phyloP scores from a whole-genome alignment of 2,329 filamentous ascomycete genomes.

The Stachybotrys echinatus region DNA sequence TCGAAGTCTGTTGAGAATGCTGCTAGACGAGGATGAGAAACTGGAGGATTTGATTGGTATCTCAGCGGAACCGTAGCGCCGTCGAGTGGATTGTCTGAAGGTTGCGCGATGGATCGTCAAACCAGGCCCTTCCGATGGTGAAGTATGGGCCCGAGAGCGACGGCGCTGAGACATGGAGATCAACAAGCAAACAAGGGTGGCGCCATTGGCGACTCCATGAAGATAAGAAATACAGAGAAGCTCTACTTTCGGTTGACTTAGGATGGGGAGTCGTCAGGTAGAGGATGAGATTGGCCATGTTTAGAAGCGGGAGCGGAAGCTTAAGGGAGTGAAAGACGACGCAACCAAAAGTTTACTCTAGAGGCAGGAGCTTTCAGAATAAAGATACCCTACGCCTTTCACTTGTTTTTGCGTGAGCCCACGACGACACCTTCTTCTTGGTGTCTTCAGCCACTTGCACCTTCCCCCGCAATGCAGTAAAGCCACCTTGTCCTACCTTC shows the following conservation, averaged over 20 bases:
- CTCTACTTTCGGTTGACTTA: neutral
- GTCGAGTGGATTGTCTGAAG: neutral
- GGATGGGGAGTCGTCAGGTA: too few species aligned
- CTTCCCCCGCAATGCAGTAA: too few species aligned
- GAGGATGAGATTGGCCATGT: too few species aligned
- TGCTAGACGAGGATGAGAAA: neutral
- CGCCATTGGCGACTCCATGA: neutral
- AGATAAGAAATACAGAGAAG: neutral
- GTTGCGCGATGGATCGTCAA: neutral
- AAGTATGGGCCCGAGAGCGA: conserved; percentile 3
- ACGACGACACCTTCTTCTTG: too few species aligned
- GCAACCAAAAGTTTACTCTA: too few species aligned
- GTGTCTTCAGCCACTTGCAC: too few species aligned
- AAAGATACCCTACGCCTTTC: too few species aligned
- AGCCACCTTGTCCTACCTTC: too few species aligned
- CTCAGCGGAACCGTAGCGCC: neutral
- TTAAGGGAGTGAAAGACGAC: too few species aligned
- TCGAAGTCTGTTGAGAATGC: neutral
- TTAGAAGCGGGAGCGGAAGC: too few species aligned
- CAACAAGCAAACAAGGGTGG: neutral
- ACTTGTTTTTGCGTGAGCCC: too few species aligned
- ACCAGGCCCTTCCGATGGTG: conserved; percentile 2
- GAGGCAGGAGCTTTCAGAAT: too few species aligned
- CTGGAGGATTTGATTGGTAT: neutral
- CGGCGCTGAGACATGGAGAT: conserved; percentile 8